These are phyloP conservation scores for Alternaria burnsii DNA, from an alignment of 2,329 filamentous ascomycete species.

Conservation along the genomic window DNA sequence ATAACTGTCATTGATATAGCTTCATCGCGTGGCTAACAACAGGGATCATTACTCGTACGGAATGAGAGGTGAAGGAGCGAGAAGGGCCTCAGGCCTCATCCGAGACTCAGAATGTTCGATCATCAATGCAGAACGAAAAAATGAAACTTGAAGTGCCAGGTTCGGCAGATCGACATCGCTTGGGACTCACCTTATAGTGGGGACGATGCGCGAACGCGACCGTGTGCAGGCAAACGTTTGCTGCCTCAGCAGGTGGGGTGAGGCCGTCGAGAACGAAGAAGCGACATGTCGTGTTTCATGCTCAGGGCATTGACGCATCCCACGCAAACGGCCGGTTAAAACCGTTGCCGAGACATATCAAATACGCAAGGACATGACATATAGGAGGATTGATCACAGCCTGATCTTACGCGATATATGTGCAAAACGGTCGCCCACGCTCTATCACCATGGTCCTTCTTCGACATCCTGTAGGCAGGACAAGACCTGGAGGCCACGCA, in stretches of 20 bases:
- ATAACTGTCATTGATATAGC: constrained; percentile 7
- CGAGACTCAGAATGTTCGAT: constrained; percentile 18
- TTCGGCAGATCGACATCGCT: constrained; percentile 11
- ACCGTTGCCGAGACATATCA: constrained; percentile 4
- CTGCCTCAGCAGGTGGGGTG: constrained; percentile 7
- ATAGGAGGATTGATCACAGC: neutral
- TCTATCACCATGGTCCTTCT: neutral
- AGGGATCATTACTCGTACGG: constrained; percentile 7
- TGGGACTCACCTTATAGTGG: constrained; percentile 1
- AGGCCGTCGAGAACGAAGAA: constrained; percentile 6
- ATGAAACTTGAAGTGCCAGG: constrained; percentile 13
- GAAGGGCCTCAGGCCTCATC: constrained; percentile 8
- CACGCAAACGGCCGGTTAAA: neutral
- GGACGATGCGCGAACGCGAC: constrained; percentile 17
- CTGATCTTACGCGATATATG: neutral
- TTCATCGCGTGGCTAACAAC: constrained; percentile 1
- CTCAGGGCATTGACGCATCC: neutral
- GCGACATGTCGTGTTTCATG: constrained; percentile 17
- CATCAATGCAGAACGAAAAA: constrained; percentile 7
- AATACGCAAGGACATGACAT: neutral
- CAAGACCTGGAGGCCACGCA: neutral
- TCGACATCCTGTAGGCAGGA: neutral
- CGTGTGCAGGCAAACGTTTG: constrained; percentile 5
- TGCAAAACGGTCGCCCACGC: neutral
- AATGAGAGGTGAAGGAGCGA: constrained; percentile 1